Base-by-base conservation (phyloP, 306 rosid genomes). In the Alnus rubra region DNA sequence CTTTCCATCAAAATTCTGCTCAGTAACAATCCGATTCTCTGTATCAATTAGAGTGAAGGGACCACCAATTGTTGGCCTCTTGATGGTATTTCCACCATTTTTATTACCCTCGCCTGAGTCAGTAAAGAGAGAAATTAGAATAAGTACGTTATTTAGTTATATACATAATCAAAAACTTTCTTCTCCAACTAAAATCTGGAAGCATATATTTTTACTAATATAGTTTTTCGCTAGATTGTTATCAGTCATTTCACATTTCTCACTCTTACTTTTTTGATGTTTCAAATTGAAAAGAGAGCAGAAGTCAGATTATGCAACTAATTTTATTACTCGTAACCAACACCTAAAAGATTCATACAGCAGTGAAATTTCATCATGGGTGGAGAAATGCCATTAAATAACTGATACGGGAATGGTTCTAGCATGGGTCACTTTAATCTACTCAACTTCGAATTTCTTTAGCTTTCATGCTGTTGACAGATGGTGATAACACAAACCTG, bases 41-140 rank as follows among this genome's bases (percentile, higher is more conserved):
- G 92, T 87, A 78, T 94, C 88, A 47, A 86, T 62, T 75, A 94
- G 87, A 63, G 90, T 83, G 86, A 94, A 94, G 9, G 98, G 98
- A 39, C 98, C 98, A 65, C 97, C 98, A 67, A 94, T 84, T 81
- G 81, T 87, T 51, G 94, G 97, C 80, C 97, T 94, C 63, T 75
- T 53, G 64, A 19, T 74, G 10, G 62, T 12, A 84, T 80, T 83
- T 76, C 76, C 51, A 28, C n/a, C 12, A 5, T 83, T 62, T 73
- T 53, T 47, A 74, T 54, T 69, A 58, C 85, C 91, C 81, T 78
- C 86, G 73, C 98, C 98, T 94, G 90, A 81, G 74, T 77, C 77
- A 78, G 42, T 62, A 68, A 67, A 79, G 37, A 67, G 45, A 86
- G 67, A 54, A 71, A 48, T 72, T 76, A 70, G 81, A 31, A 74